A percentile compares a stretch with the other conserved stretches of the same genome.
These are phyloP conservation scores for Apiospora rasikravindrae DNA, from an alignment of 2,329 filamentous ascomycete species.

Conservation along the genomic window DNA sequence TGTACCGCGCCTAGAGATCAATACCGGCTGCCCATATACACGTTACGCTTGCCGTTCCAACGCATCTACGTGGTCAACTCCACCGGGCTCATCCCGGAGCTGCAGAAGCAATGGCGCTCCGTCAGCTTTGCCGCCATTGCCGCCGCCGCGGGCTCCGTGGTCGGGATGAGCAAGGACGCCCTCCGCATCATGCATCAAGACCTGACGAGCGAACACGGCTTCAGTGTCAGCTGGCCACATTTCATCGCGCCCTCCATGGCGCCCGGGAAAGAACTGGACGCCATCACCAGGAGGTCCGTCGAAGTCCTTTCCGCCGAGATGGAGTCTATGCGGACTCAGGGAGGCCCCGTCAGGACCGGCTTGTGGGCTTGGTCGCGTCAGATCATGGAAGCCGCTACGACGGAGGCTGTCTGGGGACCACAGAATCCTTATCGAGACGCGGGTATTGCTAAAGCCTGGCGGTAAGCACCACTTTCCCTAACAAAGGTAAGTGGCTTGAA, in stretches of 20 bases:
- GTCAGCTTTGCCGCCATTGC: conserved; percentile 35
- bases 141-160: conserved; percentile 28
- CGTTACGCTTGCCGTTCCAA: conserved; percentile 32
- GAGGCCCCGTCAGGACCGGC: background rate
- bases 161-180: conserved; percentile 34
- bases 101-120: conserved; percentile 35
- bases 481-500: too few relatives aligned
- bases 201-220: conserved; percentile 28
- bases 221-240: conserved; percentile 26
- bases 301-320: background rate
- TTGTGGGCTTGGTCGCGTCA: conserved; percentile 2
- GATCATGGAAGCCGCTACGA: conserved; percentile 30
- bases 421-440: conserved; percentile 34
- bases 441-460: conserved; percentile 30
- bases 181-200: conserved; percentile 31
- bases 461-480: conserved; percentile 16
- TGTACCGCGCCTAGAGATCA: background rate
- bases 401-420: conserved; percentile 34
- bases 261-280: conserved; percentile 27
- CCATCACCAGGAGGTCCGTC: background rate
- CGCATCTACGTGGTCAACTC: conserved; percentile 36
- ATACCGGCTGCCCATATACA: conserved; percentile 34
- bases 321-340: background rate
- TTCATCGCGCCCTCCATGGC: conserved; percentile 24
- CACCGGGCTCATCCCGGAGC: conserved; percentile 30